Conservation (phyloP, 257 asterid species). For the Jaltomata sinuosa region DNA sequence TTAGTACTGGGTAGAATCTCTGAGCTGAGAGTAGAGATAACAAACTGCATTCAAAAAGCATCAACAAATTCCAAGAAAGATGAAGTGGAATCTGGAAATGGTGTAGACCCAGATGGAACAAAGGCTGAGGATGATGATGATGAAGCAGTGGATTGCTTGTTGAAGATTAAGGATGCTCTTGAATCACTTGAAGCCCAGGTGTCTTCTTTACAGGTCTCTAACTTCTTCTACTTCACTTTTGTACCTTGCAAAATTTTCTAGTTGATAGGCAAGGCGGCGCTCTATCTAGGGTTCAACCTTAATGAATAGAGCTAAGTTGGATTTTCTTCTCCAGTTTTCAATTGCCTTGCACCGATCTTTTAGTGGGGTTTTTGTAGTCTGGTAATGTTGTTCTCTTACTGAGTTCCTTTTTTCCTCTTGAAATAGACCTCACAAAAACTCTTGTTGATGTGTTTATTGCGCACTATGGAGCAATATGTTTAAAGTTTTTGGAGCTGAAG, state of each 20-base stretch:
- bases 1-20: slow-evolving; percentile 30
- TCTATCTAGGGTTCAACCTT: background rate
- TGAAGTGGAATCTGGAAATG: background rate
- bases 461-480: background rate
- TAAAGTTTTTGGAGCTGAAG: background rate
- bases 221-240: background rate
- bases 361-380: background rate
- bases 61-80: background rate
- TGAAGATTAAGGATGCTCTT: slow-evolving; percentile 66
- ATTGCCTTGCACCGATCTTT: background rate
- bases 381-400: too few species aligned
- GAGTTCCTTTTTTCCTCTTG: background rate
- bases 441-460: background rate
- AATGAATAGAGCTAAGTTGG: background rate
- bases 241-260: background rate
- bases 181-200: slow-evolving; percentile 76
- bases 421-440: background rate
- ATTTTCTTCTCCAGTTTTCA: too few species aligned
- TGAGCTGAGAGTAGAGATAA: slow-evolving; percentile 31
- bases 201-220: slow-evolving; percentile 53
- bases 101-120: background rate
- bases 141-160: slow-evolving; percentile 52
- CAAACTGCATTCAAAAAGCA: slow-evolving; percentile 21
- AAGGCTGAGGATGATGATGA: slow-evolving; percentile 8
- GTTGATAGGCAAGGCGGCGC: background rate